Percentiles rank a stretch among this genome's conserved stretches.
Evolutionary conservation across 2,329 filamentous ascomycete genomes (phyloP).

Genomic region (Geosmithia morbida): DNA sequence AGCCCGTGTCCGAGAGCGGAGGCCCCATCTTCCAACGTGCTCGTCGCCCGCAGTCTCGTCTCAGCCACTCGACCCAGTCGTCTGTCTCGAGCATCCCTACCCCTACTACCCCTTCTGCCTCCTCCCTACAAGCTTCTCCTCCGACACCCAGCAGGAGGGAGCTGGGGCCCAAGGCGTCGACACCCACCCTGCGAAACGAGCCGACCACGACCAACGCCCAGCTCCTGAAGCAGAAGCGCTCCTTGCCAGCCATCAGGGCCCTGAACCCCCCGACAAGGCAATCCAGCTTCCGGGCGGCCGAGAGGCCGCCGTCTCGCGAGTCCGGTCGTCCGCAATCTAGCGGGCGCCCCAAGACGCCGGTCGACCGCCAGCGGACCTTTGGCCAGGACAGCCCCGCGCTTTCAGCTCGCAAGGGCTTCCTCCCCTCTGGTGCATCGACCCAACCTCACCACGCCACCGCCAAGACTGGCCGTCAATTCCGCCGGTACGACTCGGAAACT

Average conservation of each 20-base stretch:
- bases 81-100: constrained; percentile 51
- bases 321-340: constrained; percentile 32
- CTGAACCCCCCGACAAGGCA: constrained; percentile 37
- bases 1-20: constrained; percentile 84
- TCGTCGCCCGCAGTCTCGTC: constrained; percentile 50
- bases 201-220: constrained; percentile 53
- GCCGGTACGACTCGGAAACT: constrained; percentile 72
- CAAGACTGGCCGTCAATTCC: constrained; percentile 56
- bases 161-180: constrained; percentile 38
- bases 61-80: constrained; percentile 55
- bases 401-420: constrained; percentile 41
- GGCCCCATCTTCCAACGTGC: constrained; percentile 48
- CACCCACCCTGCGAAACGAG: constrained; percentile 38
- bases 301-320: constrained; percentile 47
- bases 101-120: constrained; percentile 39
- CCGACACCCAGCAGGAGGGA: constrained; percentile 47
- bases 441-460: constrained; percentile 68
- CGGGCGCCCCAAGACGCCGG: constrained; percentile 55
- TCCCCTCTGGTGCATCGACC: constrained; percentile 61
- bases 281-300: constrained; percentile 28
- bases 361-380: constrained; percentile 39
- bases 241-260: constrained; percentile 43
- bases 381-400: constrained; percentile 32
- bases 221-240: constrained; percentile 50
- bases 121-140: constrained; percentile 36